Base-by-base conservation (phyloP, 345 rosid species). In the Brassica juncea region DNA sequence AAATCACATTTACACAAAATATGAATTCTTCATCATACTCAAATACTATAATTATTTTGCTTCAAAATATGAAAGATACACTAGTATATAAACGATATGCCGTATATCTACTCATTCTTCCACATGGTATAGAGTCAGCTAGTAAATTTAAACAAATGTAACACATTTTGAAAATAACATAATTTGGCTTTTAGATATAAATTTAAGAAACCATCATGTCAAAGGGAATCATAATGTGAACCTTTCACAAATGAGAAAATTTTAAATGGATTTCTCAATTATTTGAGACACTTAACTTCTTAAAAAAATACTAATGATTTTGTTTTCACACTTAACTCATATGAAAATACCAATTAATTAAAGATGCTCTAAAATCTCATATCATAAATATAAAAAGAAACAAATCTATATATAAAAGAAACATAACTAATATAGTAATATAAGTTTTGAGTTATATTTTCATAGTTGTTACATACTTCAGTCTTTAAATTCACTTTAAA, bases 321-420 rank as follows among this genome's bases (percentile, higher is more conserved):
- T 59, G 63, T 59, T 59, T 58, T 59, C 63, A 59, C 63, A 59
- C 63, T 59, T 59, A 59, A 23, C 31, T 59, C 63, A 59, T 10
- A 59, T 19, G 0, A 58, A 3, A 58, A 59, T 59, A 21, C 19
- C 19, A 49, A n/a, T 21, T 2, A 23, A 58, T 58, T 5, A 58
- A 58, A 21, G 30, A 58, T 58, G 62, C 12, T 21, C 62, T 21
- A 58, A 58, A 58, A 9, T 23, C n/a, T 23, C 31, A 23, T 10
- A 16, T 54, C 59, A 54, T 54, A 16, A n/a, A 58, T 21, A 21
- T 57, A 19, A 6, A 8, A 16, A 0, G 0, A 47, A 23, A 23
- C 30, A 55, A 19, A 55, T 19, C 2, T 15, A 19, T 8, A 19
- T 19, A 16, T 16, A 19, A 21, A 5, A 59, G n/a, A 25, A 8